Conservation (phyloP, 2,329 filamentous ascomycete genomes). For the Pseudogymnoascus verrucosus region DNA sequence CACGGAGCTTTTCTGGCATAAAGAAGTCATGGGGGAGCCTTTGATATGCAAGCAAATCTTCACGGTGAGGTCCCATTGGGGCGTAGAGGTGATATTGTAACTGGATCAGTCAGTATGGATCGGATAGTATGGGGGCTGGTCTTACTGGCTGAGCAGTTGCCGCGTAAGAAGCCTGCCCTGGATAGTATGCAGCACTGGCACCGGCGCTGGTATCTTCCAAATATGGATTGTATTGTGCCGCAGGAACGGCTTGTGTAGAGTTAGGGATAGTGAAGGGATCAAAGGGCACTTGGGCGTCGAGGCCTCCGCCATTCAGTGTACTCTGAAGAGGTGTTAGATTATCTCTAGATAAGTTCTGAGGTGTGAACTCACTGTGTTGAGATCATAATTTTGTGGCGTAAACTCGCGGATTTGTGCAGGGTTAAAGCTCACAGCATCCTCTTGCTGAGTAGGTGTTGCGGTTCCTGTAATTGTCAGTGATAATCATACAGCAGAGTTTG, state of each 20-base stretch:
- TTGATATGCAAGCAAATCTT: conserved; percentile 78
- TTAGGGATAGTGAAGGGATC: conserved; percentile 58
- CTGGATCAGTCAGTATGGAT: conserved; percentile 33
- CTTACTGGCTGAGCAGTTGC: conserved; percentile 52
- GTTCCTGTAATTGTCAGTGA: conserved; percentile 23
- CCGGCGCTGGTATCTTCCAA: conserved; percentile 55
- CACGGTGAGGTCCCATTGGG: conserved; percentile 72
- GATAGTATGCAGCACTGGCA: conserved; percentile 58
- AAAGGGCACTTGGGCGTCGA: conserved; percentile 43
- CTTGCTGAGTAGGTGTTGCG: conserved; percentile 26
- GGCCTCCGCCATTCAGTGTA: conserved; percentile 39
- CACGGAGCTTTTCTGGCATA: conserved; percentile 74
- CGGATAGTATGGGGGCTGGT: conserved; percentile 8
- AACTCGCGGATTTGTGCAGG: conserved; percentile 52
- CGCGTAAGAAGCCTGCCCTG: conserved; percentile 44
- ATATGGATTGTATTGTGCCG: conserved; percentile 64
- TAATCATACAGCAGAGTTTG: background rate
- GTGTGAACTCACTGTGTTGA: conserved; percentile 38
- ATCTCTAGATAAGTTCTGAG: background rate
- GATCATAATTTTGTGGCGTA: conserved; percentile 47
- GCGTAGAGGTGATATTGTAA: conserved; percentile 91
- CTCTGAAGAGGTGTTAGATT: conserved; percentile 23
- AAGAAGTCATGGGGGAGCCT: conserved; percentile 86
- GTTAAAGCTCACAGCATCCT: conserved; percentile 43
- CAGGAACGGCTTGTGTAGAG: conserved; percentile 43